Evolutionary conservation across 169 alveolate species (phyloP).

Genomic region (Besnoitia besnoiti): DNA sequence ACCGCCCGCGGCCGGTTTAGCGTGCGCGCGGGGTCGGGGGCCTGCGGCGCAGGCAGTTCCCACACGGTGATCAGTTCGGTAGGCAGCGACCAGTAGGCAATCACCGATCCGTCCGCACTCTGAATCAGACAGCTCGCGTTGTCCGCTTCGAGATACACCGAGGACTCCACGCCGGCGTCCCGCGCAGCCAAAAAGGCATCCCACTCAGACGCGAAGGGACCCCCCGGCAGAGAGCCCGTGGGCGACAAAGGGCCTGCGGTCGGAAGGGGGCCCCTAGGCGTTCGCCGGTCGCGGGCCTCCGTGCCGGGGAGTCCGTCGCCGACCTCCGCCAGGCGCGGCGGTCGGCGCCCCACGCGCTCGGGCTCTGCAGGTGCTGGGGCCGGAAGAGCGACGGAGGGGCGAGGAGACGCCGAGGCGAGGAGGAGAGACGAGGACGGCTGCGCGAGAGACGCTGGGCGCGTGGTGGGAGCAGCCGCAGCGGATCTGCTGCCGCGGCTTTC

Average conservation of each 20-base stretch:
- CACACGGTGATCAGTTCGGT: slow-evolving; percentile 57
- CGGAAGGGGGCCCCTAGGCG: too few species aligned
- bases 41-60: slow-evolving; percentile 21
- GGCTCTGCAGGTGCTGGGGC: background rate
- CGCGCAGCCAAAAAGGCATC: background rate
- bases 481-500: too few species aligned
- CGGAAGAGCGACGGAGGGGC: background rate
- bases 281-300: too few species aligned
- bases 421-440: background rate
- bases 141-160: slow-evolving; percentile 24
- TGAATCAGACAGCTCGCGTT: slow-evolving; percentile 57
- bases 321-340: background rate
- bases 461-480: background rate
- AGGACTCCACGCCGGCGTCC: background rate
- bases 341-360: background rate
- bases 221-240: too few species aligned
- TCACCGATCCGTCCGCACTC: slow-evolving; percentile 53
- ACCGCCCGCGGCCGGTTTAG: too few species aligned
- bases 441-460: background rate
- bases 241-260: too few species aligned
- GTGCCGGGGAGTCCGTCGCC: too few species aligned
- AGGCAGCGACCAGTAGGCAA: slow-evolving; percentile 60
- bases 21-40: too few species aligned
- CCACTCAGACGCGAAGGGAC: too few species aligned
- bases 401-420: background rate